Evolutionary conservation across 1,284 basidiomycete genomes (phyloP).

Genomic region (Retiboletus fuscus): DNA sequence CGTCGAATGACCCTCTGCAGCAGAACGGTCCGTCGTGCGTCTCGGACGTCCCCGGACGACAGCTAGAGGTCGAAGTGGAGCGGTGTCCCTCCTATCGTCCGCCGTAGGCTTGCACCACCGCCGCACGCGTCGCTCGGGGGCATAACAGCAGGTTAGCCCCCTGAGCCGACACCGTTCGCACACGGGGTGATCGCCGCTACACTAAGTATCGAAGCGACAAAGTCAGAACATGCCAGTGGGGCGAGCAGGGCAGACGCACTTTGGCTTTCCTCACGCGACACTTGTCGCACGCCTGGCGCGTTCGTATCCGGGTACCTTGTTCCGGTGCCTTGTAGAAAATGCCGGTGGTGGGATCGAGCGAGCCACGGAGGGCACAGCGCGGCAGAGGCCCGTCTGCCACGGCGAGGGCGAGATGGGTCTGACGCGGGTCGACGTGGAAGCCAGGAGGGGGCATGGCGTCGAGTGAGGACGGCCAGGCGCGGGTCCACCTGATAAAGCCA

Average conservation of each 20-base stretch:
- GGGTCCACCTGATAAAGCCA: no score
- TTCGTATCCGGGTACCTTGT: conserved; percentile 65
- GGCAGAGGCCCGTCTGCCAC: conserved; percentile 23
- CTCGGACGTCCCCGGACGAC: no score
- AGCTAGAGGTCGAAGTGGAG: no score
- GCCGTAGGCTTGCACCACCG: conserved; percentile 64
- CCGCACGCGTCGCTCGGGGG: conserved; percentile 69
- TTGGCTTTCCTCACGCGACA: conserved; percentile 73
- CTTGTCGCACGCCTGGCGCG: conserved; percentile 72
- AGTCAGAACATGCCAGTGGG: no score
- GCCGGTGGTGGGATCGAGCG: conserved; percentile 67
- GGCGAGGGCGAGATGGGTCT: not conserved
- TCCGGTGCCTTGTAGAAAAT: conserved; percentile 70
- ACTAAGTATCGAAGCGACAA: conserved; percentile 49
- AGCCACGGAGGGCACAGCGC: conserved; percentile 63
- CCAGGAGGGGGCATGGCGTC: no score
- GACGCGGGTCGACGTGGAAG: no score
- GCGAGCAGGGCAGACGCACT: conserved; percentile 52
- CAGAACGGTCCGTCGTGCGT: not conserved
- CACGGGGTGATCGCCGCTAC: conserved; percentile 68
- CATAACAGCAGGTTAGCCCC: conserved; percentile 66
- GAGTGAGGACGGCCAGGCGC: no score
- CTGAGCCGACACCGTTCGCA: conserved; percentile 66
- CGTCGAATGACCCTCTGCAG: no score
- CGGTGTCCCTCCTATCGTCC: not conserved